phyloP scores from a whole-genome alignment of 768 basidiomycete genomes.

The Gymnopilus junonius region DNA sequence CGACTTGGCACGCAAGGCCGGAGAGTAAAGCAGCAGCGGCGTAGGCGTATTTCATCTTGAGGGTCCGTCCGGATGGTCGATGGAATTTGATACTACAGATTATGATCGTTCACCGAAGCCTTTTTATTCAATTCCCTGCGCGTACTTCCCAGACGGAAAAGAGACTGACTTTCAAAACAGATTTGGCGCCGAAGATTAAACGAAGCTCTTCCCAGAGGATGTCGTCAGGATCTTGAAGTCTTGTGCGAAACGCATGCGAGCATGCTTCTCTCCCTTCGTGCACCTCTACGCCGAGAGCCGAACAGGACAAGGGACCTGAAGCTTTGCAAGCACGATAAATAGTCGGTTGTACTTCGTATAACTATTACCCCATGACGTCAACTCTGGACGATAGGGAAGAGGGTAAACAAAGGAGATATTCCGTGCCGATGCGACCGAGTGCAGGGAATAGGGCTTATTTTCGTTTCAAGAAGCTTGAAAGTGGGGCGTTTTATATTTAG shows the following conservation, averaged over 20 bases:
- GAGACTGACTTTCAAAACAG: too few relatives aligned
- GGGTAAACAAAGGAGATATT: background rate
- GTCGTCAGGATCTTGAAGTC: background rate
- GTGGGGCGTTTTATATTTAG: background rate
- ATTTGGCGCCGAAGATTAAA: background rate
- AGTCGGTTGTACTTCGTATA: conserved; percentile 6
- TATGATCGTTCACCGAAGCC: background rate
- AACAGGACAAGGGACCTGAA: background rate
- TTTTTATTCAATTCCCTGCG: background rate
- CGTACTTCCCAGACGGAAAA: too few relatives aligned
- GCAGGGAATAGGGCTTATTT: background rate
- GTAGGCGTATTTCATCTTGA: background rate
- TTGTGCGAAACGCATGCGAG: background rate
- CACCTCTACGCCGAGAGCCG: background rate
- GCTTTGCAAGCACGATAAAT: background rate
- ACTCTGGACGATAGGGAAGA: background rate
- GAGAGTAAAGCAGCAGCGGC: background rate
- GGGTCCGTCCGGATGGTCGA: background rate
- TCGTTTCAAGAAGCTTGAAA: background rate
- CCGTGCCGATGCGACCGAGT: background rate
- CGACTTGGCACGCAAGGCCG: conserved; percentile 4
- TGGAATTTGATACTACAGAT: background rate
- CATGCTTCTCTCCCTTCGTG: background rate
- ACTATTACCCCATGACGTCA: conserved; percentile 1
- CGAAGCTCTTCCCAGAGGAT: conserved; percentile 1